phyloP scores from a whole-genome alignment of 176 grass and related monocot genomes.

The Lolium rigidum region DNA sequence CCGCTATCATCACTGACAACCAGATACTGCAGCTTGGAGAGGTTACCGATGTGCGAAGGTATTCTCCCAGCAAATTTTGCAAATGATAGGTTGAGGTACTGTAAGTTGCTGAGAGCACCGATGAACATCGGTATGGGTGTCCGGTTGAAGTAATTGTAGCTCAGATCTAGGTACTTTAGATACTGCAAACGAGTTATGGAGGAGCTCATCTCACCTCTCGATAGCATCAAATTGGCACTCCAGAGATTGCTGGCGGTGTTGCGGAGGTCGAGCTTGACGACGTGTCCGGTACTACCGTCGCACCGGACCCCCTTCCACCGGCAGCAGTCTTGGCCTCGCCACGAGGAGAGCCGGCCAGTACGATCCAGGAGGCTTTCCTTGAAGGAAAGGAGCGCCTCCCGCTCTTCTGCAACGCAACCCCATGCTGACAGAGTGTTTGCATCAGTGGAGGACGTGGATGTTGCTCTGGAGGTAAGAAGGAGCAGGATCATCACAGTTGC shows the following conservation, averaged over 20 bases:
- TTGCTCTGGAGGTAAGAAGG: not conserved
- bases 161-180: not conserved
- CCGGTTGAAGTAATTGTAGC: not conserved
- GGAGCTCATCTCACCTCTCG: not conserved
- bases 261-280: not conserved
- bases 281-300: not conserved
- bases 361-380: not conserved
- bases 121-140: not conserved
- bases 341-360: not conserved
- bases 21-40: not conserved
- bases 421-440: not conserved
- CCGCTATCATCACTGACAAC: not conserved
- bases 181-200: not conserved
- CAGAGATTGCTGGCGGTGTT: not conserved
- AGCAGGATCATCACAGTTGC: not conserved
- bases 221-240: not conserved
- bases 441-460: not conserved
- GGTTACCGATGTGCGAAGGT: not conserved
- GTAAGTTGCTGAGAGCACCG: not conserved
- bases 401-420: not conserved
- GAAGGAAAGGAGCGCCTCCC: constrained; percentile 9
- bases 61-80: not conserved
- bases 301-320: not conserved
- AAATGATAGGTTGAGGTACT: not conserved
- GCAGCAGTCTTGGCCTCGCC: constrained; percentile 4